phyloP scores from a whole-genome alignment of 2,329 filamentous ascomycete species.

The Knoxdaviesia proteae region DNA sequence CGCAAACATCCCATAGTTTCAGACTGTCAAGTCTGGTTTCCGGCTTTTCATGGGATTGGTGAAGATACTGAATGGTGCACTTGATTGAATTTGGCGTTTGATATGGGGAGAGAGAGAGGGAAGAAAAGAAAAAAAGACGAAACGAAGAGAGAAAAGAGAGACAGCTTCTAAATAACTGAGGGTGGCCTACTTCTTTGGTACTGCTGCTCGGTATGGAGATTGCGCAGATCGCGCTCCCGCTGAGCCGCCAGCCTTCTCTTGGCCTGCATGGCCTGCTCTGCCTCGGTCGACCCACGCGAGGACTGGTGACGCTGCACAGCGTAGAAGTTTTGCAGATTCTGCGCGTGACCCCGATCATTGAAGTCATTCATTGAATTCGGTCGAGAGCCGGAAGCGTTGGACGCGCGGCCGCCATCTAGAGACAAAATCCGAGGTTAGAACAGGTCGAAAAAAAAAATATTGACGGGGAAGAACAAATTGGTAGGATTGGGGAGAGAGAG shows the following conservation, averaged over 20 bases:
- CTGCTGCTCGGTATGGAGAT: constrained; percentile 99
- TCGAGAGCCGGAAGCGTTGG: constrained; percentile 30
- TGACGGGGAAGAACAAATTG: too few relatives aligned
- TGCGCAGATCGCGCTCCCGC: constrained; percentile 95
- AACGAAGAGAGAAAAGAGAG: background rate
- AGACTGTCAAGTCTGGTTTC: too few relatives aligned
- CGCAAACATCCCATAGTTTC: too few relatives aligned
- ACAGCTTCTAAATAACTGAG: constrained; percentile 45
- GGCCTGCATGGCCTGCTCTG: constrained; percentile 96
- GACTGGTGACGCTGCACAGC: constrained; percentile 79
- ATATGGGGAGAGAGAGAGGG: background rate
- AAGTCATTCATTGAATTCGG: constrained; percentile 75
- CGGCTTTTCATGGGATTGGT: too few relatives aligned
- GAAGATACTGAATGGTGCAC: too few relatives aligned
- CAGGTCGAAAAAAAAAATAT: too few relatives aligned
- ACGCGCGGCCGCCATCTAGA: constrained; percentile 44
- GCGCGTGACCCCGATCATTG: constrained; percentile 33
- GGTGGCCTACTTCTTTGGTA: constrained; percentile 96
- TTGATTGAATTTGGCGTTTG: background rate
- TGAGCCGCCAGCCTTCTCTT: constrained; percentile 99
- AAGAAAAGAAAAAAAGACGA: background rate
- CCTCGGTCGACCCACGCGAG: constrained; percentile 67
- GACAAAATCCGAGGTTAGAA: background rate
- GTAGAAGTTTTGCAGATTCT: constrained; percentile 80
- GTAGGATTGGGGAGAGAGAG: too few relatives aligned